Base-by-base conservation (phyloP, 371 early-diverging fungal genomes). In the Mortierella sp. region DNA sequence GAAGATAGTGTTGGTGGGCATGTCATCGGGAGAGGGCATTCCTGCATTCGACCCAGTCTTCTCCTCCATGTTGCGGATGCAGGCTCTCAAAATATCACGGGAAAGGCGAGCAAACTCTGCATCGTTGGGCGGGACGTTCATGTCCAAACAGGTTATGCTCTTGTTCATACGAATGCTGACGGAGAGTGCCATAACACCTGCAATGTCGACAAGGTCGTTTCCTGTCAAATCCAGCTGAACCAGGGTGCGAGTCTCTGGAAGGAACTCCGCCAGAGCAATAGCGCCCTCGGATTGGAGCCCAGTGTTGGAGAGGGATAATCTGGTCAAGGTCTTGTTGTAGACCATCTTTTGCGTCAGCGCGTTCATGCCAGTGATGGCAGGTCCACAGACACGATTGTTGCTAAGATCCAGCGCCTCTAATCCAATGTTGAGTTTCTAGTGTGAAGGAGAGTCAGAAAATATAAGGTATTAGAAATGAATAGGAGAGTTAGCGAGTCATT, bases 101-200 rank as follows among this genome's bases (percentile, higher is more conserved):
- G 92, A 90, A 24, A 94, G 86, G 13, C 89, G 88, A 5, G 91
- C 89, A 85, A 92, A 88, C 39, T 94, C 94, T 24, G 89, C 85
- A 76, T 94, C 92, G 73, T 92, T 90, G 10, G 89, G 90, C 37
- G 91, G 92, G 34, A 94, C 91, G 37, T 91, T 92, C 68, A 96
- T 86, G 72, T 95, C 95, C 34, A 96, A 82, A 71, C 89, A 91
- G 31, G 90, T 89, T 58, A 96, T 78, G 39, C 92, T 91, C 48
- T 87, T 80, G 83, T 94, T 96, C 84, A 94, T 90, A 71, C 91
- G 89, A 31, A 95, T 86, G 22, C 93, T 93, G 14, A 92, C 92
- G 8, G 94, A 88, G 6, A 96, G 83, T 10, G 95, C 96, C 90
- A 95, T 89, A 10, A 94, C 80, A 8, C 96, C 96, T 5, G 94